Evolutionary conservation across 805 yeast species (phyloP).

Genomic region (Pichia paraexigua): DNA sequence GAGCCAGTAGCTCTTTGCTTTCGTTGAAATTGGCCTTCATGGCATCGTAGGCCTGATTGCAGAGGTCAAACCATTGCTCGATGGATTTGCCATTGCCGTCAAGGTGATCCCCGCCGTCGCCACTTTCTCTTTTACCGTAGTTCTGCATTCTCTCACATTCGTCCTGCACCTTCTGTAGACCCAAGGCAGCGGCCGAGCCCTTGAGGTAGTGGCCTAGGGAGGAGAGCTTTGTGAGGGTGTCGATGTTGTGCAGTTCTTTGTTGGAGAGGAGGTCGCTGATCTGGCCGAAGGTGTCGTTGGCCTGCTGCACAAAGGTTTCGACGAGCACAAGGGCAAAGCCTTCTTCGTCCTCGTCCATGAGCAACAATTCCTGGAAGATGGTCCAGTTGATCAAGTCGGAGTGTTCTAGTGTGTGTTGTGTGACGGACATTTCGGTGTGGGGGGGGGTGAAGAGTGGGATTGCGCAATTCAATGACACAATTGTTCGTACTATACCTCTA

Average conservation of each 20-base stretch:
- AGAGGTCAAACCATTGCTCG: slow-evolving; percentile 32
- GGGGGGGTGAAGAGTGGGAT: too few species aligned
- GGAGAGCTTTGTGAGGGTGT: slow-evolving; percentile 51
- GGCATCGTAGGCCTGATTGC: slow-evolving; percentile 44
- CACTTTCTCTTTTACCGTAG: slow-evolving; percentile 50
- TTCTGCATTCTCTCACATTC: slow-evolving; percentile 94
- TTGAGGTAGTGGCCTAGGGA: slow-evolving; percentile 86
- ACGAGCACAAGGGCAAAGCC: slow-evolving; percentile 77
- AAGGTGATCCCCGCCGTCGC: slow-evolving; percentile 17
- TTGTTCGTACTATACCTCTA: too few species aligned
- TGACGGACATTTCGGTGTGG: slow-evolving; percentile 14
- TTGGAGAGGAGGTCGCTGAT: slow-evolving; percentile 47
- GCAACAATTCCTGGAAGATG: slow-evolving; percentile 77
- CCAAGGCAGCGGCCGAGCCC: slow-evolving; percentile 93
- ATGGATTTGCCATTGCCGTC: slow-evolving; percentile 28
- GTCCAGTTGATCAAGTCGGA: slow-evolving; percentile 79
- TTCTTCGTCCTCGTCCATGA: slow-evolving; percentile 96
- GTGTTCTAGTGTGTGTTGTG: slow-evolving; percentile 29
- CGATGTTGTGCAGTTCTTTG: slow-evolving; percentile 21
- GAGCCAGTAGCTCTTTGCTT: slow-evolving; percentile 43
- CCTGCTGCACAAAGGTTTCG: slow-evolving; percentile 84
- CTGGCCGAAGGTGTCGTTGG: slow-evolving; percentile 65
- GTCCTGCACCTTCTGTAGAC: slow-evolving; percentile 70
- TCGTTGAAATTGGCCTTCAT: slow-evolving; percentile 44
- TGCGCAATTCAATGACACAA: too few species aligned